These are phyloP conservation scores for Guyanaporus albipodus DNA, from an alignment of 768 basidiomycete species.

Conservation along the genomic window DNA sequence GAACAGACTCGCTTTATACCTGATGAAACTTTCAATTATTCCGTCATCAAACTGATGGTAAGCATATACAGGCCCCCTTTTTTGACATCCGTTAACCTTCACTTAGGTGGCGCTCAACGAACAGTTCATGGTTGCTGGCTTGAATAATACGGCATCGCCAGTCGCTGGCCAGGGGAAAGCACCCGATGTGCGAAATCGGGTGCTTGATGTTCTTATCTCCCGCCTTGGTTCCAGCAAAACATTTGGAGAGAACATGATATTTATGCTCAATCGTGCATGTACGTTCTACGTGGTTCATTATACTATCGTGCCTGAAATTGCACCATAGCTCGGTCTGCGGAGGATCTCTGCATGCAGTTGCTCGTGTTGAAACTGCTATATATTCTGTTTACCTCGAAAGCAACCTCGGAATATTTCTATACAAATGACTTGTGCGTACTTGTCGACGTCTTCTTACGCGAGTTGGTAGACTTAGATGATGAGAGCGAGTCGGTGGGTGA, in stretches of 20 bases:
- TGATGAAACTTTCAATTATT: conserved; percentile 93
- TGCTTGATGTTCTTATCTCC: conserved; percentile 79
- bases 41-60: conserved; percentile 91
- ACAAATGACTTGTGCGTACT: conserved; percentile 95
- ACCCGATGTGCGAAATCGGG: conserved; percentile 63
- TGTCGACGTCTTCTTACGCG: conserved; percentile 96
- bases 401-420: conserved; percentile 94
- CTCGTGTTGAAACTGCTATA: conserved; percentile 93
- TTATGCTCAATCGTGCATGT: conserved; percentile 97
- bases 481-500: conserved; percentile 84
- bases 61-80: conserved; percentile 26
- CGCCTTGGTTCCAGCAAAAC: conserved; percentile 86
- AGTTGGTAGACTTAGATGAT: conserved; percentile 86
- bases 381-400: conserved; percentile 89
- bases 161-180: conserved; percentile 24
- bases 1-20: conserved; percentile 85
- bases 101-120: conserved; percentile 89
- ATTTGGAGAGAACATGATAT: conserved; percentile 98
- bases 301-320: conserved; percentile 4
- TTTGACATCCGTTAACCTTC: conserved; percentile 6
- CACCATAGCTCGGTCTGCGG: conserved; percentile 72
- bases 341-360: conserved; percentile 92
- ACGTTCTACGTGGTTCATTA: conserved; percentile 30
- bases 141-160: conserved; percentile 34
- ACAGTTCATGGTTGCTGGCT: conserved; percentile 93